A percentile compares a stretch with the other conserved stretches of the same genome.
Conservation (phyloP, 768 basidiomycete genomes). For the Boletus eberwhitei region DNA sequence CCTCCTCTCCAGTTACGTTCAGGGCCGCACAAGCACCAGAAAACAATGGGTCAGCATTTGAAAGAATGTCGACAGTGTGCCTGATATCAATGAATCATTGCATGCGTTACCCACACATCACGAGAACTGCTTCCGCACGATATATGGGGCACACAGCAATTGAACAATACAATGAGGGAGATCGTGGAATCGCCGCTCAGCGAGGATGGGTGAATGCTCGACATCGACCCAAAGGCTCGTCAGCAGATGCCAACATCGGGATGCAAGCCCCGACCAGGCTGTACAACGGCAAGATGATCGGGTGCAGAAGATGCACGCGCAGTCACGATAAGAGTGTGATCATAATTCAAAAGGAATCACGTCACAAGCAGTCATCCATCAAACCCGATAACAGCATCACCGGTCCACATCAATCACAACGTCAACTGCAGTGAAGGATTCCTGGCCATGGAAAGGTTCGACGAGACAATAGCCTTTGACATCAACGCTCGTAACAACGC, state of each 20-base stretch:
- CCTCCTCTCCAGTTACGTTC: not conserved
- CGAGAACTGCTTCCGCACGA: not conserved
- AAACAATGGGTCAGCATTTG: not conserved
- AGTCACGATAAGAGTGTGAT: not conserved
- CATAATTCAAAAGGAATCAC: not conserved
- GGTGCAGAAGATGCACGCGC: not conserved
- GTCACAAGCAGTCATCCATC: not conserved
- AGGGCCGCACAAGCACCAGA: not conserved
- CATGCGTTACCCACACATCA: not conserved
- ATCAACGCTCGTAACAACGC: not conserved
- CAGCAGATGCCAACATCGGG: not conserved
- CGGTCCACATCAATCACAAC: not conserved
- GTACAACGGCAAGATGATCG: not conserved
- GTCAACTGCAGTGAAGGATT: not conserved
- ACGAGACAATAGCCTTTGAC: too few relatives aligned
- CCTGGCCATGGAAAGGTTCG: not conserved
- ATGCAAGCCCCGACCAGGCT: not conserved
- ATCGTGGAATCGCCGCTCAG: not conserved
- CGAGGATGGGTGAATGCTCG: not conserved
- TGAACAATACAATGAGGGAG: not conserved
- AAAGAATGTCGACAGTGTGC: too few relatives aligned
- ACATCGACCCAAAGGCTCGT: too few relatives aligned
- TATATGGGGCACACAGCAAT: too few relatives aligned
- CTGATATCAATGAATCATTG: too few relatives aligned
- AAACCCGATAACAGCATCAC: not conserved